Evolutionary conservation across 2,329 filamentous ascomycete genomes (phyloP).

Genomic region (Nemania serpens): DNA sequence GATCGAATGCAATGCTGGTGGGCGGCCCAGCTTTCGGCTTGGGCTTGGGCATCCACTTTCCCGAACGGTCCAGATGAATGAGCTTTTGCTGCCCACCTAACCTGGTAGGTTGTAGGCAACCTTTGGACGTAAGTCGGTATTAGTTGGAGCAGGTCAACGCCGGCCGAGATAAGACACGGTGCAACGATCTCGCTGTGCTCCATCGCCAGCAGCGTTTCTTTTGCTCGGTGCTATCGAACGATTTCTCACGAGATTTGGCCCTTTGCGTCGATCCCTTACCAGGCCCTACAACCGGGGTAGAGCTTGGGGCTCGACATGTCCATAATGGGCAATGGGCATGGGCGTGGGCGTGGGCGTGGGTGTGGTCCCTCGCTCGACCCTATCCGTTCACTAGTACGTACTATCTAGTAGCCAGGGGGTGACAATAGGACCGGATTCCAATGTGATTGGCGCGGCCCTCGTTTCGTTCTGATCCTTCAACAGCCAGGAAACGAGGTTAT

Average conservation of each 20-base stretch:
- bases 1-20: constrained; percentile 24
- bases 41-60: constrained; percentile 22
- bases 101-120: background rate
- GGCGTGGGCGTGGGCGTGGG: background rate
- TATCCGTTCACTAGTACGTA: background rate
- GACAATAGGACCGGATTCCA: constrained; percentile 12
- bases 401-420: constrained; percentile 5
- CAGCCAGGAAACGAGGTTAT: constrained; percentile 3
- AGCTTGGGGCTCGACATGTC: constrained; percentile 10
- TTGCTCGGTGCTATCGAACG: constrained; percentile 30
- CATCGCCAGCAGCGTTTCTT: constrained; percentile 21
- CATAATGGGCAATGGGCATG: constrained; percentile 9
- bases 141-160: constrained; percentile 11
- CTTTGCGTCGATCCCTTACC: constrained; percentile 12
- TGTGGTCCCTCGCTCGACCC: constrained; percentile 14
- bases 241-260: constrained; percentile 22
- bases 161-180: constrained; percentile 18
- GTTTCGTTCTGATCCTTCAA: constrained; percentile 2
- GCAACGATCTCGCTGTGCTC: constrained; percentile 13
- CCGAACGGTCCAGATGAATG: constrained; percentile 21
- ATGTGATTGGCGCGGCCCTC: constrained; percentile 22
- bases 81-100: background rate
- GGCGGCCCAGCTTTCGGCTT: background rate
- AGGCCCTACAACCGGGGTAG: constrained; percentile 12
- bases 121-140: too few species aligned